Percentiles rank a stretch among this genome's conserved stretches.
These are phyloP conservation scores for Amaranthus tricolor DNA, from an alignment of 179 eudicot genomes.

Conservation along the genomic window DNA sequence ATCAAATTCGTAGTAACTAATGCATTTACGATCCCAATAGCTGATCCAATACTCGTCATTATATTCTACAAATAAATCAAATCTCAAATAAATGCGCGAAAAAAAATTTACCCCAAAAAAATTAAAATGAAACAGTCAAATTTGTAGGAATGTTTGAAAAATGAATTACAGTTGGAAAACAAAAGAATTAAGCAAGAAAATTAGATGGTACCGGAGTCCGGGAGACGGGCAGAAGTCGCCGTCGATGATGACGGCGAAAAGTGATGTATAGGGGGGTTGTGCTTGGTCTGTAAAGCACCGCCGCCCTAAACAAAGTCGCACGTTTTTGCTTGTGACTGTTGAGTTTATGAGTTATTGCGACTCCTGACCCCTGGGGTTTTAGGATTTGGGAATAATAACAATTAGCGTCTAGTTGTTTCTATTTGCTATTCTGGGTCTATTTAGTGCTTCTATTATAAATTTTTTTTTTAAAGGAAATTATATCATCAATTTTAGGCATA, in stretches of 20 bases:
- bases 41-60: background rate
- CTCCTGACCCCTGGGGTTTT: too few species aligned
- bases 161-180: too few species aligned
- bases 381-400: too few species aligned
- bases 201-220: background rate
- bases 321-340: background rate
- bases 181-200: background rate
- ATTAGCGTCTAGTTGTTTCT: too few species aligned
- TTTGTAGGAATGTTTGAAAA: too few species aligned
- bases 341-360: too few species aligned
- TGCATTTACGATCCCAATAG: background rate
- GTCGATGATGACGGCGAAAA: slow-evolving; percentile 6
- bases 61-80: slow-evolving; percentile 4
- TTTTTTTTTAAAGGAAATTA: too few species aligned
- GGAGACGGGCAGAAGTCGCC: background rate
- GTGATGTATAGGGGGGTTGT: background rate
- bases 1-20: background rate
- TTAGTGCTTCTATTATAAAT: too few species aligned
- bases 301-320: background rate
- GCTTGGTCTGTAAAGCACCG: background rate
- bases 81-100: background rate
- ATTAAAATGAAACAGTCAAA: background rate
- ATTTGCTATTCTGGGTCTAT: too few species aligned
- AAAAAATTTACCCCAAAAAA: background rate
- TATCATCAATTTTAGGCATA: too few species aligned